These are phyloP conservation scores for Coemansia javaensis DNA, from an alignment of 192 early-diverging fungal species.

Conservation along the genomic window DNA sequence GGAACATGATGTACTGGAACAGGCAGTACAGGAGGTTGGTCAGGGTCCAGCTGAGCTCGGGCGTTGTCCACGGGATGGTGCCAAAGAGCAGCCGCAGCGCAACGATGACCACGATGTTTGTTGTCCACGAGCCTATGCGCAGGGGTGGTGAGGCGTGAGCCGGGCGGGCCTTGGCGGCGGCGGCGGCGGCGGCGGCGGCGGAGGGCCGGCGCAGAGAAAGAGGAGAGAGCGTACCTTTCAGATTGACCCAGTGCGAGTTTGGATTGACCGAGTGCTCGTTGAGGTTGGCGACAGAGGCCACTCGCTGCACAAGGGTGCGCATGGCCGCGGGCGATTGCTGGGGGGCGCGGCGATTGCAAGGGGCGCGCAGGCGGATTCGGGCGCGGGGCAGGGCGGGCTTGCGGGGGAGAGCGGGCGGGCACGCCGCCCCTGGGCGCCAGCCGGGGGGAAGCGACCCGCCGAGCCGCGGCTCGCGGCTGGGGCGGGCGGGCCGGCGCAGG, in stretches of 20 bases:
- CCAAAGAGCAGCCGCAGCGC: constrained; percentile 72
- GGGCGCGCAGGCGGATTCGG: neutral
- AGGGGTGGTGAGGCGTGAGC: neutral
- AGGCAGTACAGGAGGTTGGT: constrained; percentile 89
- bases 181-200: too few species aligned
- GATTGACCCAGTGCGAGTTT: constrained; percentile 58
- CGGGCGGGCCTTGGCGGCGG: neutral
- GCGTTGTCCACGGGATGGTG: constrained; percentile 83
- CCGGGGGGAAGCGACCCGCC: too few species aligned
- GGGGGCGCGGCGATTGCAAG: constrained; percentile 1
- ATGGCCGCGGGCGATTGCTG: constrained; percentile 10
- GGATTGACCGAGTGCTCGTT: constrained; percentile 51
- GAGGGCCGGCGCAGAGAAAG: neutral
- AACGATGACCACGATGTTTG: constrained; percentile 79
- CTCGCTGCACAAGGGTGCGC: constrained; percentile 47
- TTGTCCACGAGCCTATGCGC: constrained; percentile 92
- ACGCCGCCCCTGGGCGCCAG: too few species aligned
- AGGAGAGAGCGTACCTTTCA: constrained; percentile 32
- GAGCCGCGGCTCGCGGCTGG: too few species aligned
- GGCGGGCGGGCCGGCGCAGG: too few species aligned
- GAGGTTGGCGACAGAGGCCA: constrained; percentile 49
- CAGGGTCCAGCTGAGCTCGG: constrained; percentile 94
- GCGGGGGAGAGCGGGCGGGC: too few species aligned
- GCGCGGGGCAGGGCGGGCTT: too few species aligned
- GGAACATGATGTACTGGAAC: constrained; percentile 97